These are phyloP conservation scores for Ceratobasidium sp. DNA, from an alignment of 1,284 basidiomycete genomes.

Conservation along the genomic window DNA sequence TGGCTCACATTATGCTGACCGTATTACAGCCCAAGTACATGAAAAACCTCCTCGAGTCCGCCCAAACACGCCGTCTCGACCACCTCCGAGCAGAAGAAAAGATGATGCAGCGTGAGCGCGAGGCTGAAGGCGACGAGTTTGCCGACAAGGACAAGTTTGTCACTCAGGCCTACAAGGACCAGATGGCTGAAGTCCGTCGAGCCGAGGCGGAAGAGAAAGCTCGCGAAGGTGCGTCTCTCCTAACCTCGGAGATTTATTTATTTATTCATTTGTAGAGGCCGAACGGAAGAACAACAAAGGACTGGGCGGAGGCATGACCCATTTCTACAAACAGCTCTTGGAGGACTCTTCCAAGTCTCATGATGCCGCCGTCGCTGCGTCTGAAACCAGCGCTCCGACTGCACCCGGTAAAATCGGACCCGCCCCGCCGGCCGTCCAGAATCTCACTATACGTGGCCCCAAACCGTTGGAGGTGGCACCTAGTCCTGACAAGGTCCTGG, in stretches of 20 bases:
- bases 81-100: conserved; percentile 97
- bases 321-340: conserved; percentile 85
- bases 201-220: conserved; percentile 91
- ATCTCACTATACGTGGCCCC: conserved; percentile 52
- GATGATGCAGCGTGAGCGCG: conserved; percentile 92
- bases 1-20: conserved; percentile 9
- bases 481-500: conserved; percentile 49
- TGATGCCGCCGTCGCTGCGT: conserved; percentile 79
- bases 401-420: conserved; percentile 60
- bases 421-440: conserved; percentile 53
- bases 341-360: conserved; percentile 83
- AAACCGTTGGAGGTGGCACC: conserved; percentile 57
- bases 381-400: conserved; percentile 53
- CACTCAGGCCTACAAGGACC: conserved; percentile 96
- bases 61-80: conserved; percentile 87
- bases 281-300: conserved; percentile 68
- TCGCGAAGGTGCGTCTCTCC: conserved; percentile 71
- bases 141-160: conserved; percentile 96
- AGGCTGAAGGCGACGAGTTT: conserved; percentile 93
- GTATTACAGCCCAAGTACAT: conserved; percentile 89
- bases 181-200: conserved; percentile 88
- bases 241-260: conserved; percentile 20
- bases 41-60: conserved; percentile 77
- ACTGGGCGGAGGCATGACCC: conserved; percentile 74
- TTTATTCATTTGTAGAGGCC: conserved; percentile 53